Evolutionary conservation across 192 early-diverging fungal genomes (phyloP).

Genomic region (Linnemannia schmuckeri): DNA sequence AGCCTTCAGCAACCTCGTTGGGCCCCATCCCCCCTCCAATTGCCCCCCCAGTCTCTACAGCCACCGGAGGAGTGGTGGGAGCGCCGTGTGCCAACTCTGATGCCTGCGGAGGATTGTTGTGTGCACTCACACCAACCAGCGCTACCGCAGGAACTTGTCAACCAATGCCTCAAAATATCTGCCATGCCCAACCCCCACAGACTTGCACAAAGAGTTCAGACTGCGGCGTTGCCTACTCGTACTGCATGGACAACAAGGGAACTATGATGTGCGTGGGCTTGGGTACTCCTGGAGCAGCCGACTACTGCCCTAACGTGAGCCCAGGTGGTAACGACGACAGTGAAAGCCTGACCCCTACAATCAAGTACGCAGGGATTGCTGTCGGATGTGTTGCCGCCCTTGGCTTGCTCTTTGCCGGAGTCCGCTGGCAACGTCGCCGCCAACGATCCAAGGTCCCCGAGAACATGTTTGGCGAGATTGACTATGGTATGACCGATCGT

Average conservation of each 20-base stretch:
- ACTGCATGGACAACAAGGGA: not conserved
- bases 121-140: not conserved
- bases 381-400: conserved; percentile 42
- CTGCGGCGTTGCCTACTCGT: conserved; percentile 21
- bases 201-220: conserved; percentile 19
- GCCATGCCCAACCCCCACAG: not conserved
- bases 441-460: conserved; percentile 36
- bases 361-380: conserved; percentile 51
- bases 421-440: conserved; percentile 46
- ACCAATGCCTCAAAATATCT: not conserved
- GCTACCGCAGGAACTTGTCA: conserved; percentile 8
- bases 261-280: conserved; percentile 12
- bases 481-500: conserved; percentile 53
- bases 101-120: conserved; percentile 6
- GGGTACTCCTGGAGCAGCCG: conserved; percentile 6
- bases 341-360: conserved; percentile 4
- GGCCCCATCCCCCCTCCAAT: not conserved
- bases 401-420: conserved; percentile 27
- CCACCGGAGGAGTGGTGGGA: not conserved
- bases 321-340: not conserved
- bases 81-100: conserved; percentile 9
- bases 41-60: not conserved
- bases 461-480: conserved; percentile 49
- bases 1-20: not conserved
- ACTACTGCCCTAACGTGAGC: not conserved